phyloP scores from a whole-genome alignment of 2,329 filamentous ascomycete genomes.

The Paracorniculantispora psalliotae region DNA sequence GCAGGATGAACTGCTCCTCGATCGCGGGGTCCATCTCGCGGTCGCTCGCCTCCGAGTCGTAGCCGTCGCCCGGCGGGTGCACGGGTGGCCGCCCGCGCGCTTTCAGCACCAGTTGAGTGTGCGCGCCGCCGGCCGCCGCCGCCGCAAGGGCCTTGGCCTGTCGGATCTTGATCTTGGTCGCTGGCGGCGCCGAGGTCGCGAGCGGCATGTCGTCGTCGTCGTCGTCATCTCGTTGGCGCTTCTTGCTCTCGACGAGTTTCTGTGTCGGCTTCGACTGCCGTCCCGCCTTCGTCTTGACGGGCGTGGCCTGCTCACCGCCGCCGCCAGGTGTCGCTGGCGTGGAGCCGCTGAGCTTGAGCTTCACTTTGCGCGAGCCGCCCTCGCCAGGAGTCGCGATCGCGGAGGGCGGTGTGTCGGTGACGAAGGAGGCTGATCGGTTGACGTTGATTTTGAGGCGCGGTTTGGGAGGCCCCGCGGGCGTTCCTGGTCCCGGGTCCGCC shows the following conservation, averaged over 20 bases:
- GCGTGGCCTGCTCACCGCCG: constrained; percentile 21
- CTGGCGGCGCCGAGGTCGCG: constrained; percentile 25
- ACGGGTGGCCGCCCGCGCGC: constrained; percentile 63
- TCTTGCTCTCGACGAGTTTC: constrained; percentile 54
- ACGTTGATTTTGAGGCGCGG: constrained; percentile 37
- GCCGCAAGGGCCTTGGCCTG: constrained; percentile 29
- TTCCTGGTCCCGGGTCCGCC: constrained; percentile 23
- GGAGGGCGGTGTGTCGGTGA: constrained; percentile 21
- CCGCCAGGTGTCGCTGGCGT: constrained; percentile 33
- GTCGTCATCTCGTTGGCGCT: constrained; percentile 52
- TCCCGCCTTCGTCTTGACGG: constrained; percentile 54
- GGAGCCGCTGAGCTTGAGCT: constrained; percentile 37
- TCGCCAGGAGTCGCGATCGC: constrained; percentile 25
- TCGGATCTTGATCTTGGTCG: constrained; percentile 52
- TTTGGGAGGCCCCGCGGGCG: constrained; percentile 27
- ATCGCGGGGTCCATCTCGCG: constrained; percentile 81
- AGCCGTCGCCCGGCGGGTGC: constrained; percentile 77
- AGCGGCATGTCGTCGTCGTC: constrained; percentile 41
- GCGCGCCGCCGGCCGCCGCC: constrained; percentile 23
- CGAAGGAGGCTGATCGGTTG: constrained; percentile 31
- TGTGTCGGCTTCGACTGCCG: constrained; percentile 55
- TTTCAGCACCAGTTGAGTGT: constrained; percentile 46
- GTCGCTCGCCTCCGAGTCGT: constrained; percentile 94
- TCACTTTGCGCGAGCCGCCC: constrained; percentile 31
- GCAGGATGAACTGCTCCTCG: constrained; percentile 83